A percentile compares a stretch with the other conserved stretches of the same genome.
phyloP scores from a whole-genome alignment of 2,329 filamentous ascomycete genomes.

The Penicillium sp. region DNA sequence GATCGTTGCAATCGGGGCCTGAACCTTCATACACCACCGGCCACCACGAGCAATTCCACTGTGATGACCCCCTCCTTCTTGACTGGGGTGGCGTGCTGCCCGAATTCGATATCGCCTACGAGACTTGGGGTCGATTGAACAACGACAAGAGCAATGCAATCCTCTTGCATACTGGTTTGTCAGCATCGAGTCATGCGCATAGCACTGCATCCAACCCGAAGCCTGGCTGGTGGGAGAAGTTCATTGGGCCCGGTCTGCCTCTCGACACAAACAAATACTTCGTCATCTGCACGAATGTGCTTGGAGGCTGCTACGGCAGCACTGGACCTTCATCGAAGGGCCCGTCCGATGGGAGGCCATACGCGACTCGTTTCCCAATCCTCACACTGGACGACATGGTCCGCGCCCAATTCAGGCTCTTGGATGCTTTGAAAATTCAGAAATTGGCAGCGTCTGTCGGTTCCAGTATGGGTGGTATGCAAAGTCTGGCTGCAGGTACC shows the following conservation, averaged over 20 bases:
- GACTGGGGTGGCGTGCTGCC: slow-evolving; percentile 95
- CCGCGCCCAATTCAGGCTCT: slow-evolving; percentile 83
- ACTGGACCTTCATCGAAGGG: slow-evolving; percentile 88
- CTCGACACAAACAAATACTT: slow-evolving; percentile 91
- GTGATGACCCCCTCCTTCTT: slow-evolving; percentile 69
- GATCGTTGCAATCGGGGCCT: slow-evolving; percentile 70
- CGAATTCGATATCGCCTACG: slow-evolving; percentile 84
- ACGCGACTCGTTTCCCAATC: slow-evolving; percentile 93
- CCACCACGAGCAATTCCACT: slow-evolving; percentile 74
- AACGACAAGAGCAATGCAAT: slow-evolving; percentile 81
- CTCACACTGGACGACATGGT: slow-evolving; percentile 98
- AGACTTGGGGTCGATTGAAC: slow-evolving; percentile 85
- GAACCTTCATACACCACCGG: slow-evolving; percentile 94
- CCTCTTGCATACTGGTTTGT: slow-evolving; percentile 87
- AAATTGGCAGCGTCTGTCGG: slow-evolving; percentile 90
- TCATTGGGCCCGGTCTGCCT: slow-evolving; percentile 83
- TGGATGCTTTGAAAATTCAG: slow-evolving; percentile 73
- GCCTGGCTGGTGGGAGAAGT: slow-evolving; percentile 98
- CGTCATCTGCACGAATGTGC: slow-evolving; percentile 92
- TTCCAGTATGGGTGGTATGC: slow-evolving; percentile 98
- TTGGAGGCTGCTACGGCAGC: slow-evolving; percentile 93
- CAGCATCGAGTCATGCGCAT: slow-evolving; percentile 94
- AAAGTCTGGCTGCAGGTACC: slow-evolving; percentile 81
- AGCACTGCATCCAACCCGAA: slow-evolving; percentile 84
- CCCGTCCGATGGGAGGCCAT: slow-evolving; percentile 80